Evolutionary conservation across 768 basidiomycete genomes (phyloP).

Genomic region (Boletus reticulatus): DNA sequence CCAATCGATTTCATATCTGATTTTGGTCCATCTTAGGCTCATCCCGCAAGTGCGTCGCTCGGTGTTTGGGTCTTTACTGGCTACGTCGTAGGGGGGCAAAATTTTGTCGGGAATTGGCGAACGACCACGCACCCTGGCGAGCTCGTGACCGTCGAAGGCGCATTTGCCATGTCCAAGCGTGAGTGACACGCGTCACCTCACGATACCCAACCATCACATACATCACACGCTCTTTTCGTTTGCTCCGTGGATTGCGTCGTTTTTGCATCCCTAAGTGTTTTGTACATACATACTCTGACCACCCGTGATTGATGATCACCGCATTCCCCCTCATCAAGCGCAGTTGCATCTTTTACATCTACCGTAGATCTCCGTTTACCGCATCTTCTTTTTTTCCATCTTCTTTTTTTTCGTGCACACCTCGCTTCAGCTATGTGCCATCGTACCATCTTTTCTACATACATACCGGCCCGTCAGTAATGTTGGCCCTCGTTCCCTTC

Average conservation of each 20-base stretch:
- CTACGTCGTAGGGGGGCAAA: constrained; percentile 62
- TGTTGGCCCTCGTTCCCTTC: too few species aligned
- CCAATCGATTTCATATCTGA: constrained; percentile 4
- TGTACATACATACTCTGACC: constrained; percentile 1
- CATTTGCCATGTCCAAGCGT: constrained; percentile 59
- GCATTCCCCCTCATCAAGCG: constrained; percentile 4
- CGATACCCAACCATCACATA: not conserved
- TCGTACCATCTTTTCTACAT: too few species aligned
- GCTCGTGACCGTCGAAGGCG: constrained; percentile 54
- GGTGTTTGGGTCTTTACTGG: constrained; percentile 58
- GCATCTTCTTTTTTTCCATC: constrained; percentile 10
- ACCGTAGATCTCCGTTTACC: constrained; percentile 17
- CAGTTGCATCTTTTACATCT: constrained; percentile 15
- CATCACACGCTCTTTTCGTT: not conserved
- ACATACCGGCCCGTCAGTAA: too few species aligned
- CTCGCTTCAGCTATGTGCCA: not conserved
- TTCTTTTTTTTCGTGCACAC: constrained; percentile 1
- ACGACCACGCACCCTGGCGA: constrained; percentile 33
- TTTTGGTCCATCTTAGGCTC: constrained; percentile 3
- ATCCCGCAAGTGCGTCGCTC: constrained; percentile 1
- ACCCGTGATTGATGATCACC: not conserved
- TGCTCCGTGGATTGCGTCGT: constrained; percentile 5
- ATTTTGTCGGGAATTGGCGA: constrained; percentile 75
- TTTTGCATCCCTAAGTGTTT: constrained; percentile 4
- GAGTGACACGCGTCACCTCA: constrained; percentile 16